These are phyloP conservation scores for Pseudozyma sp. DNA, from an alignment of 1,284 basidiomycete genomes.

Conservation along the genomic window DNA sequence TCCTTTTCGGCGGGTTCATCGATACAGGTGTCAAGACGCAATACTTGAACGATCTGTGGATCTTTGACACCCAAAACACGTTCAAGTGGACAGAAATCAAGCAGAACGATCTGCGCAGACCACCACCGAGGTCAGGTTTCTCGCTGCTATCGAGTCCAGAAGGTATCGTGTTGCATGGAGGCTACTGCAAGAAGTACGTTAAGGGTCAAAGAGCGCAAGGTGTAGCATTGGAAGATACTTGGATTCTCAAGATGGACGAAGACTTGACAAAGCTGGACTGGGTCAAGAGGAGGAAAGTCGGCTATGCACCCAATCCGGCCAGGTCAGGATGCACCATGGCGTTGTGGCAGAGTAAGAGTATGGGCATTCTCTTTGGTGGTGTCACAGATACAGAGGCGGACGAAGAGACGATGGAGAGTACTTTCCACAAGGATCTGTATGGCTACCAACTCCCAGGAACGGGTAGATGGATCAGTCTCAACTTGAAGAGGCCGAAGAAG, in stretches of 20 bases:
- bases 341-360: conserved; percentile 75
- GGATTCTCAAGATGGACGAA: conserved; percentile 78
- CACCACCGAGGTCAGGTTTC: conserved; percentile 74
- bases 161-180: conserved; percentile 86
- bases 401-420: conserved; percentile 82
- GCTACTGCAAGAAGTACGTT: conserved; percentile 90
- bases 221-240: conserved; percentile 88
- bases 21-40: conserved; percentile 82
- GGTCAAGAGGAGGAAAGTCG: conserved; percentile 84
- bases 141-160: conserved; percentile 85
- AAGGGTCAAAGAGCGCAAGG: conserved; percentile 88
- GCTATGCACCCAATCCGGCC: conserved; percentile 72
- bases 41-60: conserved; percentile 87
- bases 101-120: conserved; percentile 64
- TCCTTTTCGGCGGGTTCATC: conserved; percentile 88
- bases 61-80: conserved; percentile 83
- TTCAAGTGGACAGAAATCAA: conserved; percentile 88
- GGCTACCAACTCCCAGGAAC: conserved; percentile 83
- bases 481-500: conserved; percentile 74
- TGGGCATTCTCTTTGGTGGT: conserved; percentile 88
- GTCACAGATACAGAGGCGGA: conserved; percentile 88
- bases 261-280: conserved; percentile 74
- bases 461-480: conserved; percentile 83
- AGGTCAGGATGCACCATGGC: conserved; percentile 85
- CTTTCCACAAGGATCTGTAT: conserved; percentile 65